Base-by-base conservation (phyloP, 768 basidiomycete species). In the Flagelloscypha sp. region DNA sequence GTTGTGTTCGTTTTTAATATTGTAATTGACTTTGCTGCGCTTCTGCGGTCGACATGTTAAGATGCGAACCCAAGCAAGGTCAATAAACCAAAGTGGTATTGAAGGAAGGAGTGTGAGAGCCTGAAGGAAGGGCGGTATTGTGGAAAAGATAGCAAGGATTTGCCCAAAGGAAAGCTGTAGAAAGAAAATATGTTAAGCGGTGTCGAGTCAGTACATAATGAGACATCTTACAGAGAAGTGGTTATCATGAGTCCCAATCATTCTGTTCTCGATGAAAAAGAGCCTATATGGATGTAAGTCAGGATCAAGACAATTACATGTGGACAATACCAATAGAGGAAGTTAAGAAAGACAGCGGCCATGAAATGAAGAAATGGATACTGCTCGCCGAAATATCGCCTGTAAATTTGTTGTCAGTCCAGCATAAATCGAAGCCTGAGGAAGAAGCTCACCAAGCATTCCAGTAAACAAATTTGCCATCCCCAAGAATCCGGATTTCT, bases 111-210 rank as follows among this genome's bases (percentile, higher is more conserved):
- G 35, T 4, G 32, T 15, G 19, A 33, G 39, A 18, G 41, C 21
- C 24, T 40, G 39, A 22, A 45, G 31, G 11, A 45, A 17, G 7
- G 44, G 42, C 8, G 45, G 45, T 10, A 46, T 28, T 0, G 45
- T 46, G 12, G 43, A 41, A 29, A 46, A 46, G 21, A 46, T 46
- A 12, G 45, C 45, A 11, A 46, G 42, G 10, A 46, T 41, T 37
- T 46, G 33, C 7, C 23, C 17, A 19, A 4, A 21, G 5, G 5
- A 19, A n/a, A 4, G 19, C 2, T 27, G 18, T 8, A 18, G 7
- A 5, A 11, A 3, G 2, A 11, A 8, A 6, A 46, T 6, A 3
- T 5, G 16, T 46, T 42, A 0, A 38, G 42, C 11, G 38, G 28
- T 6, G 38, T 40, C 2, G 43, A 32, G 7, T 25, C 1, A 6